A percentile compares a stretch with the other conserved stretches of the same genome.
These are phyloP conservation scores for Candida jianshihensis DNA, from an alignment of 805 yeast species.

Conservation along the genomic window DNA sequence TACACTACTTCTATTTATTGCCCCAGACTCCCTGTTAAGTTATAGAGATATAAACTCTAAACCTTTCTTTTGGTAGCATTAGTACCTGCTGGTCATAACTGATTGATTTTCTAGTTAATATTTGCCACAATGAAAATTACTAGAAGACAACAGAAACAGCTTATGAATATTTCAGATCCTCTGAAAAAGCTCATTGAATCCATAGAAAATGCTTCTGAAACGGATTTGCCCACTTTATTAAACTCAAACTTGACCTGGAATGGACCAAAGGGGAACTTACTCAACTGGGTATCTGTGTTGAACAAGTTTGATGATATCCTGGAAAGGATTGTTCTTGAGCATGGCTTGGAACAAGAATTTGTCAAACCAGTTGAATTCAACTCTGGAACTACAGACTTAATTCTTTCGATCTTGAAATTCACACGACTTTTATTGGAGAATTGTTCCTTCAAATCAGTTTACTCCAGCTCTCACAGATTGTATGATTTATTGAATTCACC, in stretches of 20 bases:
- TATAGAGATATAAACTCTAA: too few species aligned
- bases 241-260: conserved; percentile 42
- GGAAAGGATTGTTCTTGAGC: conserved; percentile 45
- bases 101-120: background rate
- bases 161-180: conserved; percentile 22
- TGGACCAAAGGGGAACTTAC: conserved; percentile 60
- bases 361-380: conserved; percentile 41
- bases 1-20: too few species aligned
- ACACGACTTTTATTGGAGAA: conserved; percentile 58
- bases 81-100: background rate
- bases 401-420: conserved; percentile 51
- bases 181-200: conserved; percentile 32
- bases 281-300: conserved; percentile 70
- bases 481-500: conserved; percentile 52
- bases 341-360: conserved; percentile 39
- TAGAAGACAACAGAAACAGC: conserved; percentile 20
- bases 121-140: conserved; percentile 17
- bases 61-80: background rate
- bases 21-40: too few species aligned
- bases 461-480: conserved; percentile 58
- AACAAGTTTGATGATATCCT: conserved; percentile 69
- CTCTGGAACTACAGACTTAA: conserved; percentile 37
- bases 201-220: conserved; percentile 30
- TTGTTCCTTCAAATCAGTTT: conserved; percentile 60
- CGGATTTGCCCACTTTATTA: conserved; percentile 35